Conservation (phyloP, 164 flowering plant species). For the Umbellularia californica region DNA sequence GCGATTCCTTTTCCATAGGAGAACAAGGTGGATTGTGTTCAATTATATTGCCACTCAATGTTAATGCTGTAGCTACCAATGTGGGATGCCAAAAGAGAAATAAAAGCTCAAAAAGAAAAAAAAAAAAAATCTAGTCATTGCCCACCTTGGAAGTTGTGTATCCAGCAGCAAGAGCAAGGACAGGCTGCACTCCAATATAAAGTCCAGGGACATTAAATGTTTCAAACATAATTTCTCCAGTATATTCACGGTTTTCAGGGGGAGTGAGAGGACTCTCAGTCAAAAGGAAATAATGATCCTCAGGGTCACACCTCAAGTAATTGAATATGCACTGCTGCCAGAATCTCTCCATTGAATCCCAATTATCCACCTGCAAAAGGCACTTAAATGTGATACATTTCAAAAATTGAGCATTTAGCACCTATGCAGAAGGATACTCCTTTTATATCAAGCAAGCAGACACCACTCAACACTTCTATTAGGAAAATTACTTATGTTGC, state of each 20-base stretch:
- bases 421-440: background rate
- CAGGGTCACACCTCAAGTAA: slow-evolving; percentile 95
- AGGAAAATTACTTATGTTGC: background rate
- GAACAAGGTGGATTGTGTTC: too few species aligned
- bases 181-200: slow-evolving; percentile 95
- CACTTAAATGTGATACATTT: background rate
- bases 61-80: too few species aligned
- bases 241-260: slow-evolving; percentile 93
- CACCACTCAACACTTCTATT: background rate
- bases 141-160: slow-evolving; percentile 91
- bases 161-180: slow-evolving; percentile 97
- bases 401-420: background rate
- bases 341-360: slow-evolving; percentile 98
- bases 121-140: background rate
- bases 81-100: background rate
- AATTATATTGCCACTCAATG: background rate
- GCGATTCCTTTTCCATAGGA: too few species aligned
- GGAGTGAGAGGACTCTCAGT: slow-evolving; percentile 96
- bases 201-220: slow-evolving; percentile 99
- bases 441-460: background rate
- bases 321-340: slow-evolving; percentile 99
- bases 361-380: slow-evolving; percentile 57
- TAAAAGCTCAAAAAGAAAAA: too few species aligned
- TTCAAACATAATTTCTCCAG: slow-evolving; percentile 99
- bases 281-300: slow-evolving; percentile 92